A percentile compares a stretch with the other conserved stretches of the same genome.
These are phyloP conservation scores for Mortierella alpina DNA, from an alignment of 192 early-diverging fungal species.

Conservation along the genomic window DNA sequence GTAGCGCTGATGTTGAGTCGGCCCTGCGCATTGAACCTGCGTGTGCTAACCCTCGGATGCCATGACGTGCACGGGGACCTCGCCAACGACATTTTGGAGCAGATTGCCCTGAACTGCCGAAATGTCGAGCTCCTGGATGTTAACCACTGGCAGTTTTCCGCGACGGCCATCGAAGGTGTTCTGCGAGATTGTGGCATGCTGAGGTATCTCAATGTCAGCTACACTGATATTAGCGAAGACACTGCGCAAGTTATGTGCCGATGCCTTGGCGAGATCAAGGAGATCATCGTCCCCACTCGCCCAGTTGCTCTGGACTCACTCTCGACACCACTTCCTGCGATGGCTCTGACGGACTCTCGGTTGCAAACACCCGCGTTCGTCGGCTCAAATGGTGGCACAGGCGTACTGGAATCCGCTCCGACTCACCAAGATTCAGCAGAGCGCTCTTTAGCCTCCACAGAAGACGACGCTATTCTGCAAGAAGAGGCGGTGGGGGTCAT, in stretches of 20 bases:
- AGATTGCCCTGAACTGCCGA: slow-evolving; percentile 41
- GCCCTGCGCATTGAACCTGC: slow-evolving; percentile 25
- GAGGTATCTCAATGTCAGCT: slow-evolving; percentile 46
- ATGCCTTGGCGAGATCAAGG: slow-evolving; percentile 38
- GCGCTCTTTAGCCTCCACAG: not conserved
- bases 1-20: slow-evolving; percentile 32
- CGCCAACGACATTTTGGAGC: slow-evolving; percentile 44
- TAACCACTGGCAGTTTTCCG: slow-evolving; percentile 54
- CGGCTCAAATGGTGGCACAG: not conserved
- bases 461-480: not conserved
- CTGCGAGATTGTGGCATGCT: slow-evolving; percentile 41
- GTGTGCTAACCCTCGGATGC: slow-evolving; percentile 42
- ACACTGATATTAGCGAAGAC: slow-evolving; percentile 29
- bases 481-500: not conserved
- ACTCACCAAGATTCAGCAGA: not conserved
- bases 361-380: slow-evolving; percentile 20
- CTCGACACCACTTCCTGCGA: slow-evolving; percentile 1
- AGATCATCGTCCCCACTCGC: not conserved
- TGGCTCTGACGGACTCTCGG: not conserved
- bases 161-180: slow-evolving; percentile 35
- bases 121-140: slow-evolving; percentile 48
- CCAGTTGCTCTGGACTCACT: not conserved
- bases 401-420: too few relatives aligned
- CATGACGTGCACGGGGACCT: slow-evolving; percentile 49
- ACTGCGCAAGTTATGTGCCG: slow-evolving; percentile 31